Percentiles rank a stretch among this genome's conserved stretches.
Conservation (phyloP, 371 early-diverging fungal species). For the Mucor irregularis region DNA sequence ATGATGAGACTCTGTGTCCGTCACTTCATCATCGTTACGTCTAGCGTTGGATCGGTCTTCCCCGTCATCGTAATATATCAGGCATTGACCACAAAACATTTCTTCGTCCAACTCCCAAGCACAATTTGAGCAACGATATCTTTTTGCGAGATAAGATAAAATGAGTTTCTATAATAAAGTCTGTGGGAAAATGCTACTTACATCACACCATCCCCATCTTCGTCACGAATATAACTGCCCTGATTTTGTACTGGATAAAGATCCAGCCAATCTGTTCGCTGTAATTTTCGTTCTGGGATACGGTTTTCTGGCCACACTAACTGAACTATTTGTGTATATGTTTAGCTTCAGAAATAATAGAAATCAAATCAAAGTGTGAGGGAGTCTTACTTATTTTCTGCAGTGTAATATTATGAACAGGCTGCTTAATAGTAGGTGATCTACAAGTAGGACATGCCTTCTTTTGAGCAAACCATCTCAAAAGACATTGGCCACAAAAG, state of each 20-base stretch:
- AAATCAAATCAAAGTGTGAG: not conserved
- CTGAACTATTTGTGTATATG: too few species aligned
- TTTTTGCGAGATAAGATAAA: not conserved
- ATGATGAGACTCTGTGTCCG: conserved; percentile 5
- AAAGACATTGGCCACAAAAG: conserved; percentile 12
- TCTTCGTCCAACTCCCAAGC: conserved; percentile 16
- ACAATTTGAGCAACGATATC: conserved; percentile 18
- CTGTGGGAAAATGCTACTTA: too few species aligned
- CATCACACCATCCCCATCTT: conserved; percentile 16
- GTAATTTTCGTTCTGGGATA: not conserved
- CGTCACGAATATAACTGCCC: not conserved
- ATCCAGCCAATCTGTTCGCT: not conserved
- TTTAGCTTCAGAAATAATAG: not conserved
- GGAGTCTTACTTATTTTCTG: conserved; percentile 10
- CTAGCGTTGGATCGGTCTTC: not conserved
- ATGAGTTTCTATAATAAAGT: not conserved
- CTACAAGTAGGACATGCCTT: conserved; percentile 14
- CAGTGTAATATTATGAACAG: conserved; percentile 2
- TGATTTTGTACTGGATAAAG: conserved; percentile 13
- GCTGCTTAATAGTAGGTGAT: conserved; percentile 3
- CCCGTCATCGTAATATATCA: not conserved
- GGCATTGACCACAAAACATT: conserved; percentile 4
- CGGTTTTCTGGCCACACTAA: not conserved
- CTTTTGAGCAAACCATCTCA: conserved; percentile 2
- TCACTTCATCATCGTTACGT: not conserved